Evolutionary conservation across 176 grass and related monocot species (phyloP), one percentile per base, ranked within the genome.

Genomic region (Phoenix dactylifera): DNA sequence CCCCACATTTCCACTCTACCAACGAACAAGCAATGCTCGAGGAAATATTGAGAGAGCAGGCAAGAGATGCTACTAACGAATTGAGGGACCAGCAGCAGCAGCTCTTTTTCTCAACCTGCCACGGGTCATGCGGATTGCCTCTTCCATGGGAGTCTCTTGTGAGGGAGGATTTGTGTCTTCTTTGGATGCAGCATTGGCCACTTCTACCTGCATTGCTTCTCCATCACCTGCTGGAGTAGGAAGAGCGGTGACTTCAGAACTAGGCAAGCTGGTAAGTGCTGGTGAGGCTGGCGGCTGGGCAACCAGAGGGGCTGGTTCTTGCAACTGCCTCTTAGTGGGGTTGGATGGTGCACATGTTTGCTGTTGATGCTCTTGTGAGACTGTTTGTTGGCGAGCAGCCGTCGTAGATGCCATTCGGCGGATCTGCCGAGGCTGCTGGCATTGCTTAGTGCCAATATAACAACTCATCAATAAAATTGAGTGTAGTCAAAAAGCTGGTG

Each of bases 91-190:
- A 19, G 26, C 22, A 48, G 79, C 30, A 20, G 78, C 76, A 51
- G 54, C 73, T 54, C 81, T 84, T 64, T 83, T 98, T 72, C 87
- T 90, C 58, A 98, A 72, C 70, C 83, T 91, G 51, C 72, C 51
- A 3, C 84, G 78, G 3, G 81, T 92, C 35, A 98, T 53, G 3
- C 84, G 84, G 64, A 98, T 85, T 14, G 93, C 89, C 74, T 92
- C 93, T 66, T 97, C 87, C 65, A 91, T 88, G 1, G 64, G 75
- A 3, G 72, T 97, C 79, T 85, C 93, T 72, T 94, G 73, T 58
- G 22, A 16, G 0, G 54, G 22, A 60, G 53, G 69, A 24, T 74
- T 66, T 22, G 49, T 55, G 62, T 83, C 87, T 58, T 82, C 79
- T 0, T 64, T 75, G 58, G 82, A 75, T 55, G 24, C 57, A 16